Base-by-base conservation (phyloP, 2,329 filamentous ascomycete genomes). In the Fusarium sp. region DNA sequence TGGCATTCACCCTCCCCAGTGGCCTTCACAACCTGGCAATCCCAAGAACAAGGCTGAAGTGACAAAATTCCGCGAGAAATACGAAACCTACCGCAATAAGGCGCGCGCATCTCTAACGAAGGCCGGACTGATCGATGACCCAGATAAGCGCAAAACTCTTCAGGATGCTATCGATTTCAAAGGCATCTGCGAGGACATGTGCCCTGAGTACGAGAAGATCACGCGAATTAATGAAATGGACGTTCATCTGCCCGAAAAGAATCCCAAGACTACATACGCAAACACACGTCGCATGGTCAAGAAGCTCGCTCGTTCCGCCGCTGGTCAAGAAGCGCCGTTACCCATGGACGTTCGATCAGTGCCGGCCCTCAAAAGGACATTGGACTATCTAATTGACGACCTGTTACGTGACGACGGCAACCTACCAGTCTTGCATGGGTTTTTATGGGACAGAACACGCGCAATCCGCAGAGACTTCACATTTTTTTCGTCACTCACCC, bases 131-230 rank as follows among this genome's bases (percentile, higher is more conserved):
- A 89, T 92, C 62, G 90, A 92, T 78, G 89, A 92, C 71, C 90
- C 90, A 6, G 87, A 90, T 37, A 88, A 89, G 74, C 87, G 87
- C 61, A 89, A 90, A 76, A 86, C 85, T 23, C 83, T 92, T 12
- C 85, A 88, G 64, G 87, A 92, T 76, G 90, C 90, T 11, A 88
- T 92, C 52, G 86, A 88, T 45, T 92, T 92, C 77, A 90, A 90
- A 77, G 90, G 90, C 19, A 91, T 90, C 49, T 92, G 90, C 74
- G 88, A 92, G 74, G 88, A 91, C 31, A 92, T 92, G 90, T 92
- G 90, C 68, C 90, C 90, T 10, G 88, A 91, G 70, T 91, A 88
- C 78, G 90, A 92, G 77, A 88, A 88, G 78, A 86, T 91, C 38
- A 88, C 85, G 55, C 85, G 90, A 67, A 91, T 92, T 62, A 87